Conservation (phyloP, 805 yeast genomes). For the Ogataea populi-albae region DNA sequence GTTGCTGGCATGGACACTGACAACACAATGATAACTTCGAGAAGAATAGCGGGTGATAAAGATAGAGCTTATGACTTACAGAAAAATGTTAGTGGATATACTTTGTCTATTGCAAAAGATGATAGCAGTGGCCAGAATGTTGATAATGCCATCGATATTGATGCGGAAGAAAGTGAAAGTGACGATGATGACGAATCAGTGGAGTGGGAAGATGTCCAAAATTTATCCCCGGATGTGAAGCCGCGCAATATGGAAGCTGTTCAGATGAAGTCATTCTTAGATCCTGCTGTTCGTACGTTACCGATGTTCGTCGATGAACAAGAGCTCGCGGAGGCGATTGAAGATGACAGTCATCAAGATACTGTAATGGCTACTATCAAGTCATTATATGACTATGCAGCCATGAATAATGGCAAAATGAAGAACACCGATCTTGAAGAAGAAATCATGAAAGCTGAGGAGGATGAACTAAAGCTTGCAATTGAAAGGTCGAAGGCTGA, state of each 20-base stretch:
- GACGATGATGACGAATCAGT: constrained; percentile 36
- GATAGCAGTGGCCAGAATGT: constrained; percentile 39
- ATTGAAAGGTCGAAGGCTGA: constrained; percentile 47
- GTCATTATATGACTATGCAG: constrained; percentile 33
- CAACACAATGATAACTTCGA: constrained; percentile 33
- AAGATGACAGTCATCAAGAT: constrained; percentile 15
- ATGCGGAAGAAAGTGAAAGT: constrained; percentile 17
- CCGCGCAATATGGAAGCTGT: not conserved
- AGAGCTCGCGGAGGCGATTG: not conserved
- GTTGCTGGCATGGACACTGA: constrained; percentile 74
- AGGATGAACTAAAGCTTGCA: constrained; percentile 40
- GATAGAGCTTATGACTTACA: constrained; percentile 72
- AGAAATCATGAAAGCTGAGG: constrained; percentile 15
- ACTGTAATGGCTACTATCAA: constrained; percentile 28
- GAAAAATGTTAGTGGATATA: constrained; percentile 81
- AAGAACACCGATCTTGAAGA: constrained; percentile 9
- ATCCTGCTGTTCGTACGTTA: constrained; percentile 17
- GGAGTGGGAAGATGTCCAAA: constrained; percentile 69
- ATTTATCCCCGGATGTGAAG: too few species aligned
- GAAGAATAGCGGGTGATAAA: constrained; percentile 80
- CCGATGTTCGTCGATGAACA: constrained; percentile 20
- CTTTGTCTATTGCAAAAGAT: constrained; percentile 52
- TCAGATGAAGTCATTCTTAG: constrained; percentile 16
- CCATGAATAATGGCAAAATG: constrained; percentile 20
- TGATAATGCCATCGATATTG: constrained; percentile 50